Percentiles rank a stretch among this genome's conserved stretches.
Conservation (phyloP, 768 basidiomycete species). For the Pluteus cervinus region DNA sequence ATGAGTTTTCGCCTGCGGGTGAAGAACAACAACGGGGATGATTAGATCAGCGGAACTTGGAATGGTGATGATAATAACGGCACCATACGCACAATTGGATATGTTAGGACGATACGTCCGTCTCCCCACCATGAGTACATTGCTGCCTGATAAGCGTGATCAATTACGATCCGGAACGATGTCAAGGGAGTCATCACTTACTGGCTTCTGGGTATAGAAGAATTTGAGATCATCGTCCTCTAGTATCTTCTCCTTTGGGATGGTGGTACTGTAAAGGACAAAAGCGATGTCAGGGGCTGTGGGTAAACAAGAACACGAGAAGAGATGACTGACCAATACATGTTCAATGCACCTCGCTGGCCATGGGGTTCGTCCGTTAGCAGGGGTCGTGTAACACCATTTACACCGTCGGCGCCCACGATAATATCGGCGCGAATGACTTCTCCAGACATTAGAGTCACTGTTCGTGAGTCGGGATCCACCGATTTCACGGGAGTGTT, state of each 20-base stretch:
- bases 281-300: slow-evolving; percentile 1
- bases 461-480: slow-evolving; percentile 20
- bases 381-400: slow-evolving; percentile 29
- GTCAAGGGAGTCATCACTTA: no score
- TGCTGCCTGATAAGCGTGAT: slow-evolving; percentile 13
- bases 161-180: no score
- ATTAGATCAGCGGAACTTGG: not conserved
- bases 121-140: slow-evolving; percentile 33
- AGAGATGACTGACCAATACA: slow-evolving; percentile 36
- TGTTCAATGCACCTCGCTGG: slow-evolving; percentile 17
- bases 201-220: no score
- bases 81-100: no score
- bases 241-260: slow-evolving; percentile 33
- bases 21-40: slow-evolving; percentile 2
- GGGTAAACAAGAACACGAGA: not conserved
- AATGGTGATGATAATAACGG: no score
- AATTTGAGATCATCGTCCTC: no score
- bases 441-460: slow-evolving; percentile 33
- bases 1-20: slow-evolving; percentile 29
- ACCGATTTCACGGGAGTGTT: slow-evolving; percentile 23
- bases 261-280: slow-evolving; percentile 28
- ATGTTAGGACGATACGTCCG: slow-evolving; percentile 11
- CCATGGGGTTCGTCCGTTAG: slow-evolving; percentile 26
- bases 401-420: slow-evolving; percentile 49
- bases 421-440: slow-evolving; percentile 42